Conservation (phyloP, 192 early-diverging fungal genomes). For the Umbelopsis sp. region DNA sequence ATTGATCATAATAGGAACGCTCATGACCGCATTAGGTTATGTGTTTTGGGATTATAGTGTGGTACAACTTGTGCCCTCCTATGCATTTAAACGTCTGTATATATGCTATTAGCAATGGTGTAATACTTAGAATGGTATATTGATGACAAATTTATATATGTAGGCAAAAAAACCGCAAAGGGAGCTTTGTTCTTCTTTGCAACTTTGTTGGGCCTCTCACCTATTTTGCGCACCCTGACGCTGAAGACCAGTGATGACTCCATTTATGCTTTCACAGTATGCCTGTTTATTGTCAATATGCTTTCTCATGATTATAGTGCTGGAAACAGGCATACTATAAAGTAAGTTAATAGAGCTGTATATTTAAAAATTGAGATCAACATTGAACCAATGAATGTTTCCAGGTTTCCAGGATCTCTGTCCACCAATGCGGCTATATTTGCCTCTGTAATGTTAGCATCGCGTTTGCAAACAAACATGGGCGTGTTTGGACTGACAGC, state of each 20-base stretch:
- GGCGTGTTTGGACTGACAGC: constrained; percentile 87
- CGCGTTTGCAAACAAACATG: constrained; percentile 78
- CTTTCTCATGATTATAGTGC: constrained; percentile 89
- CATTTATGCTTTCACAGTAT: constrained; percentile 89
- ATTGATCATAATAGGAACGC: constrained; percentile 61
- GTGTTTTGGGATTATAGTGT: constrained; percentile 71
- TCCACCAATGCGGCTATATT: constrained; percentile 97
- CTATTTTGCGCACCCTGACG: constrained; percentile 90
- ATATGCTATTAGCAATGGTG: background rate
- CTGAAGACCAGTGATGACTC: constrained; percentile 88
- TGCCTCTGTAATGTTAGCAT: constrained; percentile 90
- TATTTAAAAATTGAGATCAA: constrained; percentile 22
- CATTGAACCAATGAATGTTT: constrained; percentile 37
- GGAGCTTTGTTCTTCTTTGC: constrained; percentile 74
- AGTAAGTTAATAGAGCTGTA: constrained; percentile 38
- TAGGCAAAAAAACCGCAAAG: constrained; percentile 57
- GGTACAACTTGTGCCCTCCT: constrained; percentile 43
- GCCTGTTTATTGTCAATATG: constrained; percentile 84
- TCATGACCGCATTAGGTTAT: constrained; percentile 65
- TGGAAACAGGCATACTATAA: constrained; percentile 50
- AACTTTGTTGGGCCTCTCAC: constrained; percentile 82
- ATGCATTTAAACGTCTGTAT: constrained; percentile 45
- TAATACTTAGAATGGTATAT: background rate
- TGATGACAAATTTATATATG: background rate
- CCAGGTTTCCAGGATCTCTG: constrained; percentile 88